Evolutionary conservation across 2,329 filamentous ascomycete genomes (phyloP).

Genomic region (Chalaropsis ovoidea): DNA sequence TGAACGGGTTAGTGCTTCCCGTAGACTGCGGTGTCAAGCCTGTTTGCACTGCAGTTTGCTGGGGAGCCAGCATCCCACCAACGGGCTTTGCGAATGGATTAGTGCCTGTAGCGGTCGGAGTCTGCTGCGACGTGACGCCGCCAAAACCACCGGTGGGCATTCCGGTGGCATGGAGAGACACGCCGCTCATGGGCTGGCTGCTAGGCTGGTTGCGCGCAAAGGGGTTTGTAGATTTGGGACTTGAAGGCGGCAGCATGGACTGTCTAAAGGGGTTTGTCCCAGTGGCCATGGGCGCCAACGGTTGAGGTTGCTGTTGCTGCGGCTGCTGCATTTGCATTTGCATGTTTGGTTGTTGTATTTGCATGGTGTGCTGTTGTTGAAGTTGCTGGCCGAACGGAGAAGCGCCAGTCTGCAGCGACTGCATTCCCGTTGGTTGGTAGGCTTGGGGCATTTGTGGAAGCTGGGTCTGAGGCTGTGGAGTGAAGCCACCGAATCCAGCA

Average conservation of each 20-base stretch:
- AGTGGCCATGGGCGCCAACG: conserved; percentile 30
- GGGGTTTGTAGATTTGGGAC: conserved; percentile 69
- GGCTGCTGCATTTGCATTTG: conserved; percentile 35
- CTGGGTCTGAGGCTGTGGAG: conserved; percentile 31
- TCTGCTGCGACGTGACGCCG: conserved; percentile 34
- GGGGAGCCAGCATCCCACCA: conserved; percentile 32
- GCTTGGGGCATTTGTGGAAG: conserved; percentile 28
- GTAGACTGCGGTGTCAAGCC: conserved; percentile 64
- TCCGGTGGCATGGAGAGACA: conserved; percentile 16
- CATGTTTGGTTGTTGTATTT: conserved; percentile 31
- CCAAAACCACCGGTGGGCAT: conserved; percentile 9
- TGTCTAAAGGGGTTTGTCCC: conserved; percentile 85
- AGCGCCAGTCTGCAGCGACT: conserved; percentile 13
- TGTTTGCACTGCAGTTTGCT: conserved; percentile 39
- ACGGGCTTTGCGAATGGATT: conserved; percentile 49
- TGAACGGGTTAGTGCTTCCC: conserved; percentile 87
- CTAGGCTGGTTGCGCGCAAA: conserved; percentile 53
- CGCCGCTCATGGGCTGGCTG: conserved; percentile 27
- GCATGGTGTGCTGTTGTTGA: conserved; percentile 29
- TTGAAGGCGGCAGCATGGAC: conserved; percentile 62
- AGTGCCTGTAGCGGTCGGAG: conserved; percentile 44
- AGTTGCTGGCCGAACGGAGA: conserved; percentile 29
- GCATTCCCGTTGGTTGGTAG: conserved; percentile 30
- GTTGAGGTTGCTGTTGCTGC: conserved; percentile 33
- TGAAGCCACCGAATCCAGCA: conserved; percentile 25